Evolutionary conservation across 78 protist species (phyloP).

Genomic region (Creolimax fragrantissima): DNA sequence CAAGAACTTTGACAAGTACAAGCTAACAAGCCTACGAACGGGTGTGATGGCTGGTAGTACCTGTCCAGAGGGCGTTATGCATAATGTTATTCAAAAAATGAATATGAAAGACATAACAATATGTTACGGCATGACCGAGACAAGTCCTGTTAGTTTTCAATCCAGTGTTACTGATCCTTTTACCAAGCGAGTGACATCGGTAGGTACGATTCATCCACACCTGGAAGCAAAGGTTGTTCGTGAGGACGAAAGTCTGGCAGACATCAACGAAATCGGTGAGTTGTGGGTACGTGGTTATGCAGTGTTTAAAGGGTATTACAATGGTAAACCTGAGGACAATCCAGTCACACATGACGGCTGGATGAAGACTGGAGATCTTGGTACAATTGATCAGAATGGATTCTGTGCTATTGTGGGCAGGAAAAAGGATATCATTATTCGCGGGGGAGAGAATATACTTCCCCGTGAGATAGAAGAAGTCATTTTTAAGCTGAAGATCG

Average conservation of each 20-base stretch:
- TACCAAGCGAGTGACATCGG: constrained; percentile 15
- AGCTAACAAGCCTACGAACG: constrained; percentile 38
- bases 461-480: constrained; percentile 45
- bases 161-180: not conserved
- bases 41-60: constrained; percentile 68
- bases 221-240: constrained; percentile 32
- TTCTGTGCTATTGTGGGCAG: constrained; percentile 36
- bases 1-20: not conserved
- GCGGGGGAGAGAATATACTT: constrained; percentile 59
- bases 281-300: constrained; percentile 43
- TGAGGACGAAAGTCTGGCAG: constrained; percentile 9
- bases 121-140: constrained; percentile 73
- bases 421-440: constrained; percentile 44
- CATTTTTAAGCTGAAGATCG: not conserved
- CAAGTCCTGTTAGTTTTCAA: constrained; percentile 57
- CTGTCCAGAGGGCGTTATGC: constrained; percentile 57
- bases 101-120: constrained; percentile 39
- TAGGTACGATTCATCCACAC: constrained; percentile 49
- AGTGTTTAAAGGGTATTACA: constrained; percentile 34
- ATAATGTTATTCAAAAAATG: constrained; percentile 15
- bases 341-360: constrained; percentile 37
- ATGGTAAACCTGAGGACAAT: not conserved
- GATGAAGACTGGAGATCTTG: constrained; percentile 51
- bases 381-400: constrained; percentile 32
- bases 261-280: constrained; percentile 42